Evolutionary conservation across 176 grass and related monocot genomes (phyloP), one percentile per base, ranked within the genome.

Genomic region (Aechmea fasciata): DNA sequence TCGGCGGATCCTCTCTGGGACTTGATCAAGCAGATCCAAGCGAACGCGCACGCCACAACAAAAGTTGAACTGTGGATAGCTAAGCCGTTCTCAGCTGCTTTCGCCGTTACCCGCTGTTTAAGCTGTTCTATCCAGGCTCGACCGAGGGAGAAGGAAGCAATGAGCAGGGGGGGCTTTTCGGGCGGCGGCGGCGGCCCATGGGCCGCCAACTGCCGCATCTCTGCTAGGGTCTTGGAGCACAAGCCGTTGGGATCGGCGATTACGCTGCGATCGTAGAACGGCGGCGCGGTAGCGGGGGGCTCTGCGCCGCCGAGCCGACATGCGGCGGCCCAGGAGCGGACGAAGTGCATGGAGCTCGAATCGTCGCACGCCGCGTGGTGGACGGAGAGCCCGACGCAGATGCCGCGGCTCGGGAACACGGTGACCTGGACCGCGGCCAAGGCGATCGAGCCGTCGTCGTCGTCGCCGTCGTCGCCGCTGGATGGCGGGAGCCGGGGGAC

Each of bases 331-430:
- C 88, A 90, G 2, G 89, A 80, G 84, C 85, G 89, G 0, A 99
- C 66, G 81, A 99, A 99, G 73, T 99, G 89, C 76, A 80, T 88
- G 79, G 80, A 99, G 77, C 94, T 99, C 5, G 89, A 92, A 17
- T 99, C 94, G 62, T 99, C 94, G 13, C 94, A 93, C 26, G 82
- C 89, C 7, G 90, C 94, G 17, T 99, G 94, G 80, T 99, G 94
- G 29, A 99, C 83, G 9, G 89, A 81, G 11, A 99, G 66, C 51
- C 94, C 94, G 33, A 99, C 6, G 11, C 78, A 71, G 49, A 99
- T 1, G 11, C 89, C 94, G 13, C 64, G 76, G 2, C 57, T 22
- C 2, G 94, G 29, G 69, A 99, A 99, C 22, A 99, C 69, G 3
- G 83, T 99, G 14, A 87, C 87, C 77, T 99, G 94, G 65, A 83